Base-by-base conservation (phyloP, 176 grass and related monocot genomes). In the Pontederia paniculata region DNA sequence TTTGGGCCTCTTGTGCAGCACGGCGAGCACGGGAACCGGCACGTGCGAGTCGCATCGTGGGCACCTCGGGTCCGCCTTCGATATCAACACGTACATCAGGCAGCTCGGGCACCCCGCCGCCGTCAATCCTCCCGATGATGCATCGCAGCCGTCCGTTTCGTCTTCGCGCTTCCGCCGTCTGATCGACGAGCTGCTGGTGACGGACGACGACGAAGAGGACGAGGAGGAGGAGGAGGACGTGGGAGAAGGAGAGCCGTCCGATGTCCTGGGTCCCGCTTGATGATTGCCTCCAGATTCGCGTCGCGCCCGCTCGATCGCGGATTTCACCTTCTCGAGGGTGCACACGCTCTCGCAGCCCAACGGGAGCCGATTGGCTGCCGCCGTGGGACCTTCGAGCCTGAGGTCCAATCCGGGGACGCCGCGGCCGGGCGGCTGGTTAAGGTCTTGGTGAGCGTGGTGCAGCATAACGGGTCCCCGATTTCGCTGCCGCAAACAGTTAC, bases 51-150 rank as follows among this genome's bases (percentile, higher is more conserved):
- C 83, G 65, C 94, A 99, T 11, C 83, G 77, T 7, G 94, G 94
- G 75, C 94, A 99, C 45, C 83, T 71, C 0, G 87, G 94, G 66
- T 88, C 80, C 42, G 66, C 74, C 62, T 80, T 83, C 4, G 83
- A 74, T 66, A 93, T 93, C 69, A 99, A 73, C 73, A 99, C 94
- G 81, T 93, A 99, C 10, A 91, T 70, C 63, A 93, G 83, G 79
- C 94, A 99, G 21, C 78, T 63, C 11, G 94, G 75, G 71, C 94
- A 99, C 50, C 87, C 94, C 2, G 94, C 87, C 2, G 87, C 94
- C 73, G 85, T 82, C 80, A 99, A 56, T 15, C 77, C 70, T 0
- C 50, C 73, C 2, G 16, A 9, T 3, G 76, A 84, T 0, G 84
- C 82, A 80, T 89, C 75, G 63, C 78, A 84, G 8, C 73, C 89